phyloP scores from a whole-genome alignment of 768 basidiomycete species.

The Crassisporium funariophilum region DNA sequence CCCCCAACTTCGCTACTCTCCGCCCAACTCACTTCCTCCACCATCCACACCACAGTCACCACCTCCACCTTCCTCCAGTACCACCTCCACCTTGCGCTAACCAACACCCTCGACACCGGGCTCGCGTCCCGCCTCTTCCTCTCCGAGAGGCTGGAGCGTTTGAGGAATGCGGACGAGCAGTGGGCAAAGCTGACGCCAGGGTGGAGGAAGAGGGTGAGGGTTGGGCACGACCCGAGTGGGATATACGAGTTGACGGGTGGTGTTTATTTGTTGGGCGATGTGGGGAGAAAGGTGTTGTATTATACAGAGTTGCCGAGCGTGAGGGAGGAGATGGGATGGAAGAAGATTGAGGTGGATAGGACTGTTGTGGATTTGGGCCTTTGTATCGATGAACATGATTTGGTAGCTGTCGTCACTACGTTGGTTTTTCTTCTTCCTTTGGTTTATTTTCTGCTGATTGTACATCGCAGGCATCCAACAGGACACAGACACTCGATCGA shows the following conservation, averaged over 20 bases:
- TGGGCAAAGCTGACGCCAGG: conserved; percentile 24
- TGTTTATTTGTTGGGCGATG: conserved; percentile 40
- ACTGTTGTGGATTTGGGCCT: conserved; percentile 46
- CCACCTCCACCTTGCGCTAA: too few relatives aligned
- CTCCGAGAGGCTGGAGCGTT: too few relatives aligned
- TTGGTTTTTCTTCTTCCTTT: conserved; percentile 21
- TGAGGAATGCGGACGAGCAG: too few relatives aligned
- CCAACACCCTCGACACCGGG: too few relatives aligned
- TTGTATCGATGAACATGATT: conserved; percentile 45
- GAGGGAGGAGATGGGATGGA: conserved; percentile 31
- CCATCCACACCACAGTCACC: too few relatives aligned
- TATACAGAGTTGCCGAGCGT: conserved; percentile 35
- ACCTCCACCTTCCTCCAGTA: too few relatives aligned
- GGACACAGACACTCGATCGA: background rate
- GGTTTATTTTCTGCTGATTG: background rate
- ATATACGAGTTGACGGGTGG: conserved; percentile 48
- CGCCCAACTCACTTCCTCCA: too few relatives aligned
- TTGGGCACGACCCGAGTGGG: conserved; percentile 32
- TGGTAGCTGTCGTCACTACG: conserved; percentile 44
- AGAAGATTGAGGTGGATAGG: conserved; percentile 25
- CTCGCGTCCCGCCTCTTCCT: too few relatives aligned
- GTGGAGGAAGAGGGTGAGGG: conserved; percentile 27
- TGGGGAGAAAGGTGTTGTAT: conserved; percentile 26
- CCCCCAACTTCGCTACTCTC: too few relatives aligned
- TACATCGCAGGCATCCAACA: background rate